Evolutionary conservation across 75 land plant species (phyloP), one percentile per base, ranked within the genome.

Genomic region (Chamaecyparis obtusa): DNA sequence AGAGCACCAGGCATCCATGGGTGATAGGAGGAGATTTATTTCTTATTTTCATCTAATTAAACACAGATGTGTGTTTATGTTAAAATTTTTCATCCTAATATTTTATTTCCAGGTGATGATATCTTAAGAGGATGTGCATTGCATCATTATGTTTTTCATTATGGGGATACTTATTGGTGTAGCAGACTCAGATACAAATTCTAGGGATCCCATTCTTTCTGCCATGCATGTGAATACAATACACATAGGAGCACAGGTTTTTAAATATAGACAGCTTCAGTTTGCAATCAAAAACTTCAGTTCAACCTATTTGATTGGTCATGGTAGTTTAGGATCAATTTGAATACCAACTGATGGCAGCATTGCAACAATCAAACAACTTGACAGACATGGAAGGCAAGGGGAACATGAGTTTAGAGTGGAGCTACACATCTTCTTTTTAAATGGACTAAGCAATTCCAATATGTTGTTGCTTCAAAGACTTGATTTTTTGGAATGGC

Each of bases 401-500:
- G 97, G 97, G 46, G 97, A 94, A 64, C 92, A 91, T 75, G 97
- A 96, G 82, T 96, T 94, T 86, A 92, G 92, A 86, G 90, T 93
- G 85, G 97, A 96, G 97, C 96, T 93, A 74, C 16, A 74, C 1
- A 74, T 46, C 15, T 74, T 44, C 85, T 35, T 87, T 67, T 37
- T 43, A 35, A 77, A 21, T 35, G 19, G 82, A 35, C 1, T 16
- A 78, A 16, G 16, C 35, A 83, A 83, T 41, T 24, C 19, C 30
- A 37, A 24, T n/a, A 39, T 36, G 9, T 7, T 37, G 13, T 9
- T 24, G 3, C 49, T 41, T 15, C 7, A 19, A 39, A 43, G 44
- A 6, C 43, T 77, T 85, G 56, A 8, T 9, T 30, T 83, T 24
- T 36, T 74, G 76, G 11, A 33, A 32, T 74, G 76, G 16, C 37